Evolutionary conservation across 148 eudicot species (phyloP).

Genomic region (Simmondsia chinensis): DNA sequence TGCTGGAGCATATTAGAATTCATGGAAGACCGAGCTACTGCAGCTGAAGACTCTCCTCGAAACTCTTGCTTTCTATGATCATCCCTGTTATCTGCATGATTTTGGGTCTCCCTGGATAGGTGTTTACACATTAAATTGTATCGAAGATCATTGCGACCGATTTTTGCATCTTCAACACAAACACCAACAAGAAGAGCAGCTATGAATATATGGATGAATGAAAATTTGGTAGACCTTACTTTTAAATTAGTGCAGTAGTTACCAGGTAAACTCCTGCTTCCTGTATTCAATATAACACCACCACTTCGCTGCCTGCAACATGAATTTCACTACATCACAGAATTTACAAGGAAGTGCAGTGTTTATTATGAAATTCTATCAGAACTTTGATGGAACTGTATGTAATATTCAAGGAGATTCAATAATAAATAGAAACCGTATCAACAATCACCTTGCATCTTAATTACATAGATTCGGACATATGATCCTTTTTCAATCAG

Average conservation of each 20-base stretch:
- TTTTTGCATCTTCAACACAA: constrained; percentile 5
- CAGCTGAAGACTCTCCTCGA: constrained; percentile 4
- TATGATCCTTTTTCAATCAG: no score
- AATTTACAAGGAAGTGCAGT: background rate
- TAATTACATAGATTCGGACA: no score
- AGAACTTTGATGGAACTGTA: background rate
- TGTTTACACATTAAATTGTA: constrained; percentile 14
- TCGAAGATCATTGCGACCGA: constrained; percentile 23
- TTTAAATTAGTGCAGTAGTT: background rate
- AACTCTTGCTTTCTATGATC: constrained; percentile 6
- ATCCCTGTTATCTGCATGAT: background rate
- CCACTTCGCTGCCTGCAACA: constrained; percentile 7
- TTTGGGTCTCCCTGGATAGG: background rate
- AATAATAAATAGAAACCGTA: no score
- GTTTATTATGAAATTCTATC: no score
- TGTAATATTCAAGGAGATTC: no score
- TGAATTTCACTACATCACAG: background rate
- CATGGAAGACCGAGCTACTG: constrained; percentile 1
- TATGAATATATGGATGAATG: background rate
- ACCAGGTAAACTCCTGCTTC: constrained; percentile 2
- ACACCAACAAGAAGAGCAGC: background rate
- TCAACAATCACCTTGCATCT: no score
- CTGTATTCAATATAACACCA: constrained; percentile 1
- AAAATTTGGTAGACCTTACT: background rate
- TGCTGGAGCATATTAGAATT: constrained; percentile 1